Base-by-base conservation (phyloP, 1,284 basidiomycete genomes). In the Fomes fomentarius region DNA sequence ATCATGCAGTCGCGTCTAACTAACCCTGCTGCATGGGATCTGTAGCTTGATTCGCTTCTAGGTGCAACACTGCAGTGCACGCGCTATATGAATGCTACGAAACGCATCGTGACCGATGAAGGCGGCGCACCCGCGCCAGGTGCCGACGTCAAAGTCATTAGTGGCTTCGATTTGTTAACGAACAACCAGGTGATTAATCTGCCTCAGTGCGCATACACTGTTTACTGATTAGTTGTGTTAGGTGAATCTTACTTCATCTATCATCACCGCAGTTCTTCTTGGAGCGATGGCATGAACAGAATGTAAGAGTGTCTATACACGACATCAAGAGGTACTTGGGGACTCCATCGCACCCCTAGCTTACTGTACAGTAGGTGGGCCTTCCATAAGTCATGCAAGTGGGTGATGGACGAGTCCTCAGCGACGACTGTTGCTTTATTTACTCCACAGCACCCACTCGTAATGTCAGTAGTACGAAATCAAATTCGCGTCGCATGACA, bases 1-100 rank as follows among this genome's bases (percentile, higher is more conserved):
- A n/a, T 15, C 28, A 10, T 37, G 12, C 19, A 21, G 17, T 24
- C 43, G 48, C 38, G 22, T 28, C 24, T 47, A 10, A 30, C 10
- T 14, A 19, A 3, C 33, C 10, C 22, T 15, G 22, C 19, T 22
- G 30, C 14, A 5, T 28, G n/a, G 14, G 17, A 14, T 12, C 19
- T 33, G 17, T 51, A 62, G 61, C 47, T 63, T 9, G 60, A 65
- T 35, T 62, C 62, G 5, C 44, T 64, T 19, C 51, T 64, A 28
- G 96, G 96, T 2, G 95, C 94, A 1, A 94, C 92, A 0, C 69
- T 96, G 1, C 96, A 98, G 65, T 76, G 82, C 52, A 95, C 94
- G 2, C 80, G 87, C 19, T 97, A 89, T 72, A 88, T 87, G 9
- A 72, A 72, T 33, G 73, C 75, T 8, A 80, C 79, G 51, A 85